These are phyloP conservation scores for Fusarium caatingaense DNA, from an alignment of 2,329 filamentous ascomycete genomes.

Conservation along the genomic window DNA sequence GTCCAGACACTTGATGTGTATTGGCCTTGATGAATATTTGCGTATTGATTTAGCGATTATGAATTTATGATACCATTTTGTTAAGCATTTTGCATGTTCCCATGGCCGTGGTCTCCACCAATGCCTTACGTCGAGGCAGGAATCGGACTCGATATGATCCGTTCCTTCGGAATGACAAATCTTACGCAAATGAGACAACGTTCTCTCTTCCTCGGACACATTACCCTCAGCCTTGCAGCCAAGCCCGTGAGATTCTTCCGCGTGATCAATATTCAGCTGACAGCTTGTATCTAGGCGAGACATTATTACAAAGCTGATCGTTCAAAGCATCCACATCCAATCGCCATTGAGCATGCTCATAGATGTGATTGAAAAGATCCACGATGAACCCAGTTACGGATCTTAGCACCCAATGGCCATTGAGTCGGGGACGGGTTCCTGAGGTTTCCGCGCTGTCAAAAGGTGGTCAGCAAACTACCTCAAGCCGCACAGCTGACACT, in stretches of 20 bases:
- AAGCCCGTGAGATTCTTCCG: background rate
- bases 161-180: background rate
- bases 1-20: constrained; percentile 33
- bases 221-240: background rate
- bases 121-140: too few relatives aligned
- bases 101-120: fast-evolving
- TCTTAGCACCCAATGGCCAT: background rate
- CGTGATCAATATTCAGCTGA: background rate
- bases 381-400: too few relatives aligned
- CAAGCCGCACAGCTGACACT: background rate
- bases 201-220: background rate
- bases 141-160: background rate
- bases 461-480: constrained; percentile 1
- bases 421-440: background rate
- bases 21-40: constrained; percentile 6
- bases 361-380: too few relatives aligned
- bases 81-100: background rate
- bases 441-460: background rate
- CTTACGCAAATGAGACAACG: background rate
- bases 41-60: background rate
- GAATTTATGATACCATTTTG: constrained; percentile 2
- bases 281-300: background rate
- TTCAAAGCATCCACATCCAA: background rate
- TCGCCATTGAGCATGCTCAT: background rate
- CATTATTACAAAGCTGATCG: background rate